Percentiles rank a stretch among this genome's conserved stretches.
Conservation (phyloP, 1,139 yeast species). For the Lodderomyces parapsilosis region DNA sequence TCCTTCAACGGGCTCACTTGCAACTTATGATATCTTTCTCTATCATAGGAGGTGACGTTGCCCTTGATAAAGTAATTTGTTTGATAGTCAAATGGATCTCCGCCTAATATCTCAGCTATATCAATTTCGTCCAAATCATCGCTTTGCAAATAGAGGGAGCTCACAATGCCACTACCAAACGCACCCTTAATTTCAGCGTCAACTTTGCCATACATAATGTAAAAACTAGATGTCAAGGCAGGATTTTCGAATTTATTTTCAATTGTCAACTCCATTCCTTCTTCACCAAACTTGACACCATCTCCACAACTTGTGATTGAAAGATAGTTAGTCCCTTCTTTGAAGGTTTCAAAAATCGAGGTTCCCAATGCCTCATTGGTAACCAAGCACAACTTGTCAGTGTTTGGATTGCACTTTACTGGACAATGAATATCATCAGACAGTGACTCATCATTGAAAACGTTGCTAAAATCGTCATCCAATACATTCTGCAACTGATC, state of each 20-base stretch:
- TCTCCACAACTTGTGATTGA: slow-evolving; percentile 12
- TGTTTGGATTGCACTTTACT: slow-evolving; percentile 25
- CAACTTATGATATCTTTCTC: slow-evolving; percentile 36
- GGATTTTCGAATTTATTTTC: slow-evolving; percentile 39
- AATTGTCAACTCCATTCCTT: slow-evolving; percentile 21
- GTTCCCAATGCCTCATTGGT: slow-evolving; percentile 22
- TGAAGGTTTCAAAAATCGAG: slow-evolving; percentile 17
- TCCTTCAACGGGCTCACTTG: slow-evolving; percentile 22
- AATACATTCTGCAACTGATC: neutral
- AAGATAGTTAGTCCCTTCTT: slow-evolving; percentile 13
- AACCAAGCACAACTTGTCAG: slow-evolving; percentile 23
- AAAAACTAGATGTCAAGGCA: slow-evolving; percentile 32
- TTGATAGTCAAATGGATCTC: slow-evolving; percentile 32
- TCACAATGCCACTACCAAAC: slow-evolving; percentile 41
- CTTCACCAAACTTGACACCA: slow-evolving; percentile 13
- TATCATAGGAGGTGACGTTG: slow-evolving; percentile 37
- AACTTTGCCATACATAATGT: slow-evolving; percentile 42
- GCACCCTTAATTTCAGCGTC: slow-evolving; percentile 41
- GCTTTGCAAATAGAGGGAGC: slow-evolving; percentile 45
- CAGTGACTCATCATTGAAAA: neutral
- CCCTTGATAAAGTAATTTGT: slow-evolving; percentile 49
- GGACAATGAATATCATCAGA: neutral
- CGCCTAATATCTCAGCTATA: slow-evolving; percentile 44
- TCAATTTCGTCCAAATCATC: slow-evolving; percentile 51
- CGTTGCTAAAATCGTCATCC: neutral